Base-by-base conservation (phyloP, 352 stramenopile species). In the Globisporangium nodosum region DNA sequence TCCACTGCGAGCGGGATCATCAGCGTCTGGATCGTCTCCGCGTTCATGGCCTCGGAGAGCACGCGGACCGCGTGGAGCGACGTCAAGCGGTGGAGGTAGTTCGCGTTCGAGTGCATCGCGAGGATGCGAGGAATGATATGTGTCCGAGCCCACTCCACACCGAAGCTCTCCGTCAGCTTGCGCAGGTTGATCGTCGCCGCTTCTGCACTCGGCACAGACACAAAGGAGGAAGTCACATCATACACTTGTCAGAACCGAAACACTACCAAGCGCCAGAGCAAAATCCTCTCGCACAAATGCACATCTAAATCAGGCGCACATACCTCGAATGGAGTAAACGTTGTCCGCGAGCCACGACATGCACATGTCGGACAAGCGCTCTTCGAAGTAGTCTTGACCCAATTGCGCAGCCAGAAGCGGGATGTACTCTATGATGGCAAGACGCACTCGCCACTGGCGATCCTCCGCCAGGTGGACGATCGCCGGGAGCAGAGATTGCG, bases 381-480 rank as follows among this genome's bases (percentile, higher is more conserved):
- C 93, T 62, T 97, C 92, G 60, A 99, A 99, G 76, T 99, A 98
- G 20, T 97, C 80, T 53, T 81, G 81, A 16, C 96, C 97, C 18
- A 99, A 77, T 58, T 99, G 94, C 58, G 92, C 88, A 4, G 96
- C 97, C 40, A 99, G 70, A 47, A 98, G 74, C 42, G 97, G 97
- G 58, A 99, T 98, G 73, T 99, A 97, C 69, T 99, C 87, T 75
- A 99, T 99, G 68, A 99, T 98, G 20, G 96, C 96, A 15, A 98
- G 75, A 42, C 97, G 90, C 64, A 99, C 97, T 61, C 96, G 85
- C 97, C 97, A 99, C 72, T 99, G 98, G n/a, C 86, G 81, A 78
- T 99, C 97, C 81, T 99, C 92, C 21, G 96, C 94, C 48, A 99
- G 79, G 66, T 99, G 95, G 7, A 98, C 76, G 75, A 99, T 98